These are phyloP conservation scores for Yamadazyma songkhlaensis DNA, from an alignment of 1,139 yeast genomes.

Conservation along the genomic window DNA sequence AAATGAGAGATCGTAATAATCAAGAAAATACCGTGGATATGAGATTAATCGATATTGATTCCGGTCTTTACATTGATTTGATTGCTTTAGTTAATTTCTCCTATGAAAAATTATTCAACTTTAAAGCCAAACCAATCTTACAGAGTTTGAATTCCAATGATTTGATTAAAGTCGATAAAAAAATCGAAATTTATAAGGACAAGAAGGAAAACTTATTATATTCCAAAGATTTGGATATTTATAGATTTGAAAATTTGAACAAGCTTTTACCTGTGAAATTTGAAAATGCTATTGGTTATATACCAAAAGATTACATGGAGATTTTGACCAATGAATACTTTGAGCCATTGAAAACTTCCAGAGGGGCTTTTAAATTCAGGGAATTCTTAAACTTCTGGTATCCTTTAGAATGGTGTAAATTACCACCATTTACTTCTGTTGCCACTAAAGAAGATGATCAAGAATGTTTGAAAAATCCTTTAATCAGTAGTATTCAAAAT, in stretches of 20 bases:
- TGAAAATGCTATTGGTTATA: conserved; percentile 20
- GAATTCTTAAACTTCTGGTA: conserved; percentile 13
- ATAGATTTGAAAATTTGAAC: conserved; percentile 10
- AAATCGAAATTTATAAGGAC: conserved; percentile 10
- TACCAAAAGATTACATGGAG: conserved; percentile 29
- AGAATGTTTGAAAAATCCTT: conserved; percentile 10
- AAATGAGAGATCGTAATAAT: conserved; percentile 32
- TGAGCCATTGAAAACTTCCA: conserved; percentile 12
- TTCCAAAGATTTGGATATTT: conserved; percentile 13
- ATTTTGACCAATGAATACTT: conserved; percentile 28
- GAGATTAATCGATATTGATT: conserved; percentile 70
- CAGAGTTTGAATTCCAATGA: conserved; percentile 14
- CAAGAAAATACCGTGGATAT: conserved; percentile 72
- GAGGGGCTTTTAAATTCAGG: conserved; percentile 9
- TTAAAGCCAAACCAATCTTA: conserved; percentile 12
- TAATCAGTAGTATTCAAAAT: conserved; percentile 4
- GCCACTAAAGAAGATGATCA: conserved; percentile 11
- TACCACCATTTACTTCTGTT: conserved; percentile 7
- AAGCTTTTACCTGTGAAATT: conserved; percentile 14
- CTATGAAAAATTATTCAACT: conserved; percentile 13
- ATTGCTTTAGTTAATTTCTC: conserved; percentile 41
- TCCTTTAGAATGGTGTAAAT: conserved; percentile 9
- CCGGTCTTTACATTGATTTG: conserved; percentile 72
- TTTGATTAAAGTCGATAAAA: conserved; percentile 8
- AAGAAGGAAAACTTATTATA: conserved; percentile 10